phyloP scores from a whole-genome alignment of 1,284 basidiomycete genomes.

The Melampsora americana region DNA sequence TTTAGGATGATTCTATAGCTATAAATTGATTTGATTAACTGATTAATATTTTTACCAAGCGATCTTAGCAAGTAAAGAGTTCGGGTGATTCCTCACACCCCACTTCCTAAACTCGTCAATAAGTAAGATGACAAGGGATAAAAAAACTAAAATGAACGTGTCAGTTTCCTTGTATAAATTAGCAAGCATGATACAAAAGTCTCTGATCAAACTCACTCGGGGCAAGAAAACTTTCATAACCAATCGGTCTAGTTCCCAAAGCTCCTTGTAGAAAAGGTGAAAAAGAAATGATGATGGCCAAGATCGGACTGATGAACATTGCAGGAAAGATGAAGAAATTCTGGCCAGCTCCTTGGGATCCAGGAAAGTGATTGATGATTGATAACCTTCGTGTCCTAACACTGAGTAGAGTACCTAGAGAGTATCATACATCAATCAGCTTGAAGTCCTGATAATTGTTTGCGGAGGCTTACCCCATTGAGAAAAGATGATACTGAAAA shows the following conservation, averaged over 20 bases:
- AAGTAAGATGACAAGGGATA: slow-evolving; percentile 54
- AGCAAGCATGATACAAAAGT: too few relatives aligned
- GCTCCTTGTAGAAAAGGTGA: neutral
- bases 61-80: slow-evolving; percentile 50
- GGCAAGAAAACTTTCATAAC: slow-evolving; percentile 46
- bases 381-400: slow-evolving; percentile 60
- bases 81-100: slow-evolving; percentile 50
- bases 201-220: slow-evolving; percentile 61
- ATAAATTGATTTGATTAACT: too few relatives aligned
- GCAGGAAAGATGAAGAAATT: slow-evolving; percentile 60
- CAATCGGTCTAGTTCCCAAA: too few relatives aligned
- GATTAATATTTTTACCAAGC: slow-evolving; percentile 49
- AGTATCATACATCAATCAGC: too few relatives aligned
- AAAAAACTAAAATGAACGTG: slow-evolving; percentile 58
- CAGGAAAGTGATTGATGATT: slow-evolving; percentile 59
- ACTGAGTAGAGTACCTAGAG: slow-evolving; percentile 53
- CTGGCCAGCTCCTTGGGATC: slow-evolving; percentile 50
- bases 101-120: slow-evolving; percentile 53
- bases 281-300: slow-evolving; percentile 61
- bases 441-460: too few relatives aligned
- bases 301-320: slow-evolving; percentile 57
- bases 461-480: slow-evolving; percentile 61
- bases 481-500: slow-evolving; percentile 66
- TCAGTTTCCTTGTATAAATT: slow-evolving; percentile 60
- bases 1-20: too few relatives aligned